Percentiles rank a stretch among this genome's conserved stretches.
Conservation (phyloP, 2,329 filamentous ascomycete species). For the Stachybotrys elegans region DNA sequence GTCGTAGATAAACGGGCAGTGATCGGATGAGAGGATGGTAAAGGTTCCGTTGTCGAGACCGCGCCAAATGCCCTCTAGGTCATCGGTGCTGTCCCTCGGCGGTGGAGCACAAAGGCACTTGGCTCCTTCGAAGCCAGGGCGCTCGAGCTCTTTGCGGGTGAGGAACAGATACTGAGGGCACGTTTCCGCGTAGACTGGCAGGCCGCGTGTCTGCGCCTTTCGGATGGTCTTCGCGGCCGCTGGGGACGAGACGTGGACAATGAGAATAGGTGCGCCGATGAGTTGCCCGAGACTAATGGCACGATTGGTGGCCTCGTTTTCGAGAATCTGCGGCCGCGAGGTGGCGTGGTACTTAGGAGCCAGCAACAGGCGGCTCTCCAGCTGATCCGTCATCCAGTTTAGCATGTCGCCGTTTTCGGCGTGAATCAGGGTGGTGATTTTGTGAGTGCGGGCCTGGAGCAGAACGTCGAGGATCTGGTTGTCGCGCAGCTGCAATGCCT, state of each 20-base stretch:
- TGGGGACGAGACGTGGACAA: conserved; percentile 48
- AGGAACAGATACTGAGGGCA: conserved; percentile 53
- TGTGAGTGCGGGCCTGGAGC: conserved; percentile 37
- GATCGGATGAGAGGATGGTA: conserved; percentile 37
- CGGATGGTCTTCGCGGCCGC: conserved; percentile 40
- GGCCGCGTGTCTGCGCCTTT: conserved; percentile 38
- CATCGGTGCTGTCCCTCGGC: conserved; percentile 38
- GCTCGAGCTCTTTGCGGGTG: conserved; percentile 43
- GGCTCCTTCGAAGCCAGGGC: conserved; percentile 47
- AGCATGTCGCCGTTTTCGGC: conserved; percentile 50
- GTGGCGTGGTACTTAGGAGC: conserved; percentile 47
- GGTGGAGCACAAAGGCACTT: conserved; percentile 51
- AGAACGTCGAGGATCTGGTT: conserved; percentile 45
- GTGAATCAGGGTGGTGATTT: conserved; percentile 51
- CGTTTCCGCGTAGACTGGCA: conserved; percentile 49
- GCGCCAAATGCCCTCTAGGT: conserved; percentile 44
- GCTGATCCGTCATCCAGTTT: conserved; percentile 47
- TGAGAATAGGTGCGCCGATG: conserved; percentile 42
- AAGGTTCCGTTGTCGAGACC: conserved; percentile 48
- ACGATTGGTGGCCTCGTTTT: conserved; percentile 48
- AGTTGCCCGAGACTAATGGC: conserved; percentile 45
- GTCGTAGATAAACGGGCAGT: conserved; percentile 4
- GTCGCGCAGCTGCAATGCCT: conserved; percentile 43
- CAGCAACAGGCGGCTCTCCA: conserved; percentile 41
- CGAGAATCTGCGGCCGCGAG: conserved; percentile 42